phyloP scores from a whole-genome alignment of 768 basidiomycete genomes.

The Phlegmacium glaucopus region DNA sequence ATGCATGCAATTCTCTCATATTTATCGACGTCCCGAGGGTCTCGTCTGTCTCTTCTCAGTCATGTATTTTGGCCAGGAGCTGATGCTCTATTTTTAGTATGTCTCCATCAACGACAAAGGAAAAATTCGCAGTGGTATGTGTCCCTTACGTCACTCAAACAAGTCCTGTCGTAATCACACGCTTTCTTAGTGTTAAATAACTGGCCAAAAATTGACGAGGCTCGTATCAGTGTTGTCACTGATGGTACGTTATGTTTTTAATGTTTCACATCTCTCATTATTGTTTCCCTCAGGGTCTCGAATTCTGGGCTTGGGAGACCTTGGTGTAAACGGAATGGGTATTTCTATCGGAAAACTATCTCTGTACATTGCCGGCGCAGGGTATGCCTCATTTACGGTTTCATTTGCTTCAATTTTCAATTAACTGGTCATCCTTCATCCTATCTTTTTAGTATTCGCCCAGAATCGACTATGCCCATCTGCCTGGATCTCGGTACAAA shows the following conservation, averaged over 20 bases:
- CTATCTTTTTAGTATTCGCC: constrained; percentile 54
- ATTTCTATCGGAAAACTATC: constrained; percentile 93
- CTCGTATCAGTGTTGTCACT: constrained; percentile 90
- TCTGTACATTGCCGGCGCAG: constrained; percentile 86
- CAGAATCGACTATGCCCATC: constrained; percentile 77
- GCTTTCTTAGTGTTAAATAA: constrained; percentile 54
- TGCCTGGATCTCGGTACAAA: constrained; percentile 89
- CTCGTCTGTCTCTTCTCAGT: constrained; percentile 39
- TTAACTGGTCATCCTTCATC: not conserved
- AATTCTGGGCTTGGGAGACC: constrained; percentile 85
- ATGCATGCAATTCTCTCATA: constrained; percentile 79
- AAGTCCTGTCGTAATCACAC: not conserved
- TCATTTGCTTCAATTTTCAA: not conserved
- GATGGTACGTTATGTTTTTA: constrained; percentile 53
- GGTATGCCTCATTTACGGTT: constrained; percentile 41
- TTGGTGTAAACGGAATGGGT: constrained; percentile 82
- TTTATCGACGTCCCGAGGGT: constrained; percentile 73
- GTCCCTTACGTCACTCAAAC: not conserved
- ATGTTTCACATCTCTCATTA: not conserved
- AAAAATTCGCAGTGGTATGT: constrained; percentile 52
- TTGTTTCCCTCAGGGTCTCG: constrained; percentile 57
- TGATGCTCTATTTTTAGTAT: constrained; percentile 39
- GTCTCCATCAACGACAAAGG: constrained; percentile 85
- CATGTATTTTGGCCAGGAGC: constrained; percentile 5
- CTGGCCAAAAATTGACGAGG: constrained; percentile 70